Conservation (phyloP, 768 basidiomycete species). For the Podaxis sp. region DNA sequence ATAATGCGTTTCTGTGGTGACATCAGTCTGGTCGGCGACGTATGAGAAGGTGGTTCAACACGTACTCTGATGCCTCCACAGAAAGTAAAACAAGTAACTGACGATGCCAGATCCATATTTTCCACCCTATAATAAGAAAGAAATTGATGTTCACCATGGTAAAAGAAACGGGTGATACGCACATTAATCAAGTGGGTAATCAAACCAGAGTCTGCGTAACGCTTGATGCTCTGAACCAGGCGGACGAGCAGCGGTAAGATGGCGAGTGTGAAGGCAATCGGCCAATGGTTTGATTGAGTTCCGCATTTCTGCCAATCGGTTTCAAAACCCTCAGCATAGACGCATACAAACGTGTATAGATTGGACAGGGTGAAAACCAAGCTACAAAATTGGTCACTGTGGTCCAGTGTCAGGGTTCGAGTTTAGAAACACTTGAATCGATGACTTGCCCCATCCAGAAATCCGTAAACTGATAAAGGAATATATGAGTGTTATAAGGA, state of each 20-base stretch:
- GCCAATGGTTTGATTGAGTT: slow-evolving; percentile 53
- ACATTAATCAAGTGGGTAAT: slow-evolving; percentile 88
- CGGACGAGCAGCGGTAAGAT: slow-evolving; percentile 74
- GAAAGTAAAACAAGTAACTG: slow-evolving; percentile 65
- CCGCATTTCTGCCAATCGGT: slow-evolving; percentile 48
- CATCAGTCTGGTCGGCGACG: not conserved
- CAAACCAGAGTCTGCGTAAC: slow-evolving; percentile 77
- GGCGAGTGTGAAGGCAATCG: slow-evolving; percentile 55
- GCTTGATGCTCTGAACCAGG: slow-evolving; percentile 82
- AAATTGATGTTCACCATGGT: slow-evolving; percentile 2
- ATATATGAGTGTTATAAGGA: not conserved
- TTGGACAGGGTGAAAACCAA: slow-evolving; percentile 74
- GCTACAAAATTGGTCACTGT: slow-evolving; percentile 82
- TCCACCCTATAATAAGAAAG: slow-evolving; percentile 57
- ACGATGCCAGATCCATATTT: slow-evolving; percentile 77
- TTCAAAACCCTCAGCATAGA: slow-evolving; percentile 60
- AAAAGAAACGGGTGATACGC: slow-evolving; percentile 12
- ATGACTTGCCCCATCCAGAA: slow-evolving; percentile 82
- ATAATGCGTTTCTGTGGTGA: slow-evolving; percentile 26
- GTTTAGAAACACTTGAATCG: not conserved
- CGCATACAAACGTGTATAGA: slow-evolving; percentile 73
- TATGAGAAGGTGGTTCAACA: slow-evolving; percentile 16
- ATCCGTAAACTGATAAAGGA: slow-evolving; percentile 62
- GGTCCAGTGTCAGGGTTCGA: not conserved
- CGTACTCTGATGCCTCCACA: slow-evolving; percentile 73